Base-by-base conservation (phyloP, 306 rosid species). In the Fagus crenata region DNA sequence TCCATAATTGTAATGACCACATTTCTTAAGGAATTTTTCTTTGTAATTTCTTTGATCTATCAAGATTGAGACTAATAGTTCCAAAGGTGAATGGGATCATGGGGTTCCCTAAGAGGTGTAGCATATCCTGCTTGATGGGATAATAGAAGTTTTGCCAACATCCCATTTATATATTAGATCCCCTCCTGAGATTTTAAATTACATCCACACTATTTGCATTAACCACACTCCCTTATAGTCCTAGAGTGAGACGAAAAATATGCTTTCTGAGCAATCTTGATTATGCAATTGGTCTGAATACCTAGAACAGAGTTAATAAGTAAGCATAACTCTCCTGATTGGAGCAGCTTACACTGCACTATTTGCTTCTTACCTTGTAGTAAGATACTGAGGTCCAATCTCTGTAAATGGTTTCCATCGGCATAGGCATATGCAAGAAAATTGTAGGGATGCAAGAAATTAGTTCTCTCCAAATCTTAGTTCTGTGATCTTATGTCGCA, bases 401-500 rank as follows among this genome's bases (percentile, higher is more conserved):
- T 61, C 14, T 12, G 32, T 33, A 32, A 12, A 61, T 61, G 39
- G 68, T 61, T 13, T 2, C n/a, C 41, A 13, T 61, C 17, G 4
- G 68, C 64, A 61, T 13, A 33, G 41, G 18, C 22, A 61, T 22
- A 22, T 61, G 68, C 41, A 13, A 32, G n/a, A 61, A 33, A 61
- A 33, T 11, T 61, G 36, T 33, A 4, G 40, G 65, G 41, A 33
- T 61, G 68, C 41, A 33, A 61, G 18, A 33, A 61, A 61, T 61
- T 40, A 61, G 68, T 32, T 4, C 1, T 61, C 17, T 15, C 42
- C 7, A 46, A 11, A 33, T 61, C 68, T 61, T 28, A 15, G 32
- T 33, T 40, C 32, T 61, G 68, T 33, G 68, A 61, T 61, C 68
- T 46, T 61, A 61, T 28, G 12, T 61, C 32, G 68, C 42, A 61